These are phyloP conservation scores for Mycena vitilis DNA, from an alignment of 768 basidiomycete genomes.

Conservation along the genomic window DNA sequence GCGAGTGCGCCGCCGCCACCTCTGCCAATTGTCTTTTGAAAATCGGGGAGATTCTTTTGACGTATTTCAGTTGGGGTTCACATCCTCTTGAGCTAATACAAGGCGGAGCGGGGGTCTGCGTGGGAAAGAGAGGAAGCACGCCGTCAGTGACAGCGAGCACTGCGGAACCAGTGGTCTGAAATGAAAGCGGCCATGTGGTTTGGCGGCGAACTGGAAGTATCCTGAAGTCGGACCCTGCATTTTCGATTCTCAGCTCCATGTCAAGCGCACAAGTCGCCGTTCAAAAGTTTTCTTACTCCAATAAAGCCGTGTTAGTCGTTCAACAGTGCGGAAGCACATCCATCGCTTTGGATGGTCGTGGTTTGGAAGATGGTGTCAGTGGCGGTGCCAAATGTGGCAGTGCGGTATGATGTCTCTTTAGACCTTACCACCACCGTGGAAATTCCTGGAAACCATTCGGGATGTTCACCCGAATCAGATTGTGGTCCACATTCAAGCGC, in stretches of 20 bases:
- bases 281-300: too few species aligned
- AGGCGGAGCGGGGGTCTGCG: neutral
- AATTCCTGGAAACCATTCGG: neutral
- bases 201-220: constrained; percentile 12
- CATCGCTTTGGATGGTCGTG: too few species aligned
- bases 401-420: neutral
- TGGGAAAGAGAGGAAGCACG: neutral
- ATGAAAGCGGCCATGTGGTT: constrained; percentile 17
- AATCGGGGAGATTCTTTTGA: neutral
- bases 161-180: constrained; percentile 4
- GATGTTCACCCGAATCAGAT: constrained; percentile 15
- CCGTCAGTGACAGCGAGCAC: constrained; percentile 1
- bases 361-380: too few species aligned
- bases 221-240: neutral
- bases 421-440: neutral
- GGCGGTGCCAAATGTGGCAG: too few species aligned
- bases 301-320: too few species aligned
- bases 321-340: too few species aligned
- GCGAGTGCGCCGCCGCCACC: neutral
- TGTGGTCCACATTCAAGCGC: constrained; percentile 7
- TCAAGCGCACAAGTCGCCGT: neutral
- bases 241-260: neutral
- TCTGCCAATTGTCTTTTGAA: constrained; percentile 2
- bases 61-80: too few species aligned
- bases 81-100: neutral